Percentiles rank a stretch among this genome's conserved stretches.
phyloP scores from a whole-genome alignment of 1,284 basidiomycete species.

The Lignosus rhinocerotis region DNA sequence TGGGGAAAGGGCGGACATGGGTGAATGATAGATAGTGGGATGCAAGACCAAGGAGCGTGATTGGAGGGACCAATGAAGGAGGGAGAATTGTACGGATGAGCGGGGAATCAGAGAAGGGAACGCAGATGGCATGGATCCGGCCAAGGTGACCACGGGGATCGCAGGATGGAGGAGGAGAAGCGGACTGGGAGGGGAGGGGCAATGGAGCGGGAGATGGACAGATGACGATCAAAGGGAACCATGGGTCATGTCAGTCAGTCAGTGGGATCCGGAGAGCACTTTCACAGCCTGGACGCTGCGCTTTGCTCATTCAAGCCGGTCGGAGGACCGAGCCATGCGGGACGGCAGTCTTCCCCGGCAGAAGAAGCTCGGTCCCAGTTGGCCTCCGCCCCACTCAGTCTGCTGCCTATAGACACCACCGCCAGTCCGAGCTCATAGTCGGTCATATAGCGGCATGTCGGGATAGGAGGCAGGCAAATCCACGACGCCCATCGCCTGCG shows the following conservation, averaged over 20 bases:
- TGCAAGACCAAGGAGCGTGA: too few species aligned
- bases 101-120: too few species aligned
- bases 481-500: conserved; percentile 8
- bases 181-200: too few species aligned
- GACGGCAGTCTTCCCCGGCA: conserved; percentile 4
- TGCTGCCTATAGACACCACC: conserved; percentile 1
- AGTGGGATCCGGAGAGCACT: conserved; percentile 1
- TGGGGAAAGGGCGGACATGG: too few species aligned
- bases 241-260: not conserved
- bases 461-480: conserved; percentile 7
- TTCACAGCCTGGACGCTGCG: conserved; percentile 7
- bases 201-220: not conserved
- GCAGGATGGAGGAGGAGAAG: not conserved
- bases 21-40: too few species aligned
- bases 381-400: not conserved
- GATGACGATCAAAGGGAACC: not conserved
- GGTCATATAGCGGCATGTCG: conserved; percentile 1
- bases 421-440: not conserved
- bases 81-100: too few species aligned
- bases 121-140: too few species aligned
- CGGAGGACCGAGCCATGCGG: conserved; percentile 9
- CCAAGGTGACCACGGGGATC: too few species aligned
- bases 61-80: too few species aligned
- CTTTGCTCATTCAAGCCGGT: not conserved
- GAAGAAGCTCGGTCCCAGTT: conserved; percentile 17